Evolutionary conservation across 306 rosid genomes (phyloP).

Genomic region (Purshia tridentata): DNA sequence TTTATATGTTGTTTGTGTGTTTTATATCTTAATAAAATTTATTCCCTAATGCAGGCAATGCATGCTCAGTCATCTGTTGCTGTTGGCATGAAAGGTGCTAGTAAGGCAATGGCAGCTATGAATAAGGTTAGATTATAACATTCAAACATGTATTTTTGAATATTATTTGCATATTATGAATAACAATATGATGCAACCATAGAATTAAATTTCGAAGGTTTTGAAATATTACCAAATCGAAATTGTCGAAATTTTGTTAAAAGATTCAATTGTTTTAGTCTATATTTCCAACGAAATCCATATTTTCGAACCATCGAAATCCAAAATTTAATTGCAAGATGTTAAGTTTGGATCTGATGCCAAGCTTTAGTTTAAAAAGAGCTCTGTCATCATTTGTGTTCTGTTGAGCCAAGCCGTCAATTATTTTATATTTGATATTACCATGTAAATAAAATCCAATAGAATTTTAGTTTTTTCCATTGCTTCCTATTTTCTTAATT

Average conservation of each 20-base stretch:
- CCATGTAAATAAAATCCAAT: background rate
- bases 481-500: background rate
- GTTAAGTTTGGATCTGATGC: background rate
- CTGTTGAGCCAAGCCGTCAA: background rate
- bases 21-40: slow-evolving; percentile 23
- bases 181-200: slow-evolving; percentile 5
- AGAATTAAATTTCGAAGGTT: too few relatives aligned
- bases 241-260: too few relatives aligned
- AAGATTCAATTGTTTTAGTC: too few relatives aligned
- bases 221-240: too few relatives aligned
- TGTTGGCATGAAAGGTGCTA: slow-evolving; percentile 90
- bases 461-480: background rate
- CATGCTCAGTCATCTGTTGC: slow-evolving; percentile 94
- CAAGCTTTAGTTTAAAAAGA: background rate
- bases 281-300: too few relatives aligned
- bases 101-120: slow-evolving; percentile 84
- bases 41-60: slow-evolving; percentile 68
- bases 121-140: slow-evolving; percentile 59
- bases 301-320: too few relatives aligned
- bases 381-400: background rate
- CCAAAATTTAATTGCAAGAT: too few relatives aligned
- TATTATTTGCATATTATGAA: slow-evolving; percentile 3
- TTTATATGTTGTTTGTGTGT: background rate
- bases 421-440: background rate
- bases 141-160: background rate